A percentile compares a stretch with the other conserved stretches of the same genome.
phyloP scores from a whole-genome alignment of 1,139 yeast species.

The Suhomyces yuchorum region DNA sequence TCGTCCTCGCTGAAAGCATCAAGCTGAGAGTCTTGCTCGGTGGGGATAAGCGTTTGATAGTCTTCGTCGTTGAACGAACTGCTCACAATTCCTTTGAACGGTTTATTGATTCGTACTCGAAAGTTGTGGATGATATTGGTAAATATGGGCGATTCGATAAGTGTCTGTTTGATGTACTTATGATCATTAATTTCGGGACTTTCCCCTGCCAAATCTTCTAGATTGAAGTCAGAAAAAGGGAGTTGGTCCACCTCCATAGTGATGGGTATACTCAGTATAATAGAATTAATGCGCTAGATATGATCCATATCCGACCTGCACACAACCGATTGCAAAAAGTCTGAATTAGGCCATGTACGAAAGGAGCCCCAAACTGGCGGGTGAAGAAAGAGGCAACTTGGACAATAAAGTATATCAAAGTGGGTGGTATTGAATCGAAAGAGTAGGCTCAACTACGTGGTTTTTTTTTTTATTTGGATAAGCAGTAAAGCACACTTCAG shows the following conservation, averaged over 20 bases:
- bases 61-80: conserved; percentile 41
- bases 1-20: conserved; percentile 43
- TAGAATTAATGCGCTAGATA: not conserved
- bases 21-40: conserved; percentile 44
- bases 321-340: not conserved
- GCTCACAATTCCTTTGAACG: conserved; percentile 37
- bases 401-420: too few species aligned
- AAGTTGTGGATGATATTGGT: conserved; percentile 36
- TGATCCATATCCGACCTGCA: not conserved
- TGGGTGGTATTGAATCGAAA: too few species aligned
- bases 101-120: conserved; percentile 35
- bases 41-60: conserved; percentile 39
- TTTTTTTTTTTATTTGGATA: too few species aligned
- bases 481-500: too few species aligned
- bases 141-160: conserved; percentile 41
- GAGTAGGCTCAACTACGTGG: too few species aligned
- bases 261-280: not conserved
- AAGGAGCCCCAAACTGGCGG: too few species aligned
- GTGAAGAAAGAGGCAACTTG: not conserved
- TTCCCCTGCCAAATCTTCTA: not conserved
- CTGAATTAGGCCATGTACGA: too few species aligned
- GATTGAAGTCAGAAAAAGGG: conserved; percentile 6
- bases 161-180: conserved; percentile 33
- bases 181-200: not conserved
- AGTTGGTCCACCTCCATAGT: conserved; percentile 8